A percentile compares a stretch with the other conserved stretches of the same genome.
phyloP scores from a whole-genome alignment of 192 early-diverging fungal species.

The Chytriomyces sp. region DNA sequence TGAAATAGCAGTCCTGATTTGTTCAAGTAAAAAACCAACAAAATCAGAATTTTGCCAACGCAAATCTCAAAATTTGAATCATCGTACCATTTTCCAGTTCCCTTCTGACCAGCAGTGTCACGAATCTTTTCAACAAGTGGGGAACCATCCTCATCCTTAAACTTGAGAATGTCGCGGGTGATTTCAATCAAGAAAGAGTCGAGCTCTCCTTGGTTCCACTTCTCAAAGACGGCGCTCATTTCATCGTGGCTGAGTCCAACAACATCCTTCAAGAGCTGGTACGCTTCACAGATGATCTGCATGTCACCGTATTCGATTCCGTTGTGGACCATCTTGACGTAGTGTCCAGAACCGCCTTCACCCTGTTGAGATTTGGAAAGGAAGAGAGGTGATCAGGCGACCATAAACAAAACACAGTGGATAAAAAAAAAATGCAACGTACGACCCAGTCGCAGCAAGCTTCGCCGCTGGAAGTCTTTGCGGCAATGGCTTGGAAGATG shows the following conservation, averaged over 20 bases:
- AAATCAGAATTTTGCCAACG: not conserved
- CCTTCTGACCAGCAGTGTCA: constrained; percentile 88
- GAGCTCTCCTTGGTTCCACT: constrained; percentile 98
- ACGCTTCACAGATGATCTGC: constrained; percentile 98
- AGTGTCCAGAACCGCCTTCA: constrained; percentile 95
- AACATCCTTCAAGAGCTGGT: constrained; percentile 90
- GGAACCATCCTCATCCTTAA: constrained; percentile 87
- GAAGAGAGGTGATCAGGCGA: not conserved
- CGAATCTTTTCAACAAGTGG: constrained; percentile 92
- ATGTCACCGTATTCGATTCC: constrained; percentile 99
- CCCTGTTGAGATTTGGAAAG: constrained; percentile 39
- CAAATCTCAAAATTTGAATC: constrained; percentile 5
- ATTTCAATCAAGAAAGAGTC: constrained; percentile 98
- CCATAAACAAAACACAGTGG: not conserved
- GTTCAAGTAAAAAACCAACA: constrained; percentile 2
- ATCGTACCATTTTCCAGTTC: constrained; percentile 35
- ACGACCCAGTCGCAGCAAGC: constrained; percentile 99
- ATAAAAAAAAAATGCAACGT: not conserved
- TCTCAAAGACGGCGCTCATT: constrained; percentile 83
- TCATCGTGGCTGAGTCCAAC: constrained; percentile 83
- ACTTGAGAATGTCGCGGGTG: constrained; percentile 89
- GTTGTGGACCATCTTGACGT: constrained; percentile 99
- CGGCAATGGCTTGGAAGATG: constrained; percentile 95
- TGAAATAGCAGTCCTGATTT: constrained; percentile 93
- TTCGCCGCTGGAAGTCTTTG: constrained; percentile 83